Percentiles rank a stretch among this genome's conserved stretches.
Conservation (phyloP, 169 alveolate genomes). For the Sarcocystis neurona region DNA sequence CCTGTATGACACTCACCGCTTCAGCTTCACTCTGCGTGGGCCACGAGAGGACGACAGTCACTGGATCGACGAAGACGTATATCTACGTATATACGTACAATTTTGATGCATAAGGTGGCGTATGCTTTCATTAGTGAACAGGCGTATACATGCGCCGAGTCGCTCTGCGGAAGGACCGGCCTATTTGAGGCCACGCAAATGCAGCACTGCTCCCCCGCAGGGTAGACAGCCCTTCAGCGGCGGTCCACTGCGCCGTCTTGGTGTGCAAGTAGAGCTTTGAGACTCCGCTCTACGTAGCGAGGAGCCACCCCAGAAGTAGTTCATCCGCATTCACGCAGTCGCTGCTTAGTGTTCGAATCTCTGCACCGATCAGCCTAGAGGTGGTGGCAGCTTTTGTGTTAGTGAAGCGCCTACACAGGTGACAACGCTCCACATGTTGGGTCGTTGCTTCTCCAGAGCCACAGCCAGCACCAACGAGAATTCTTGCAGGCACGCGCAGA, state of each 20-base stretch:
- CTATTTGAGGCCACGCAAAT: too few relatives aligned
- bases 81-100: too few relatives aligned
- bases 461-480: not conserved
- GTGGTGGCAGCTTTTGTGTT: not conserved
- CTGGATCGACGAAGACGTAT: too few relatives aligned
- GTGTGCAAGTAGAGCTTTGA: not conserved
- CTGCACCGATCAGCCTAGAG: not conserved
- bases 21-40: too few relatives aligned
- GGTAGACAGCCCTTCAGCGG: not conserved
- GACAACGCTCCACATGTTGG: not conserved
- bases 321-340: not conserved
- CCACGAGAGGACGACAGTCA: too few relatives aligned
- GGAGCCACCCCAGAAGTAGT: not conserved
- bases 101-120: too few relatives aligned
- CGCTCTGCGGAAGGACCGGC: too few relatives aligned
- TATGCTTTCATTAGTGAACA: too few relatives aligned
- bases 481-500: constrained; percentile 20
- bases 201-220: too few relatives aligned
- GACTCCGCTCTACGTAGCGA: not conserved
- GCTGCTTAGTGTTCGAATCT: not conserved
- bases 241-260: not conserved
- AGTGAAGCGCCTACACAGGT: not conserved
- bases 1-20: too few relatives aligned
- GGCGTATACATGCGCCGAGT: too few relatives aligned
- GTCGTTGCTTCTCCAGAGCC: not conserved